Evolutionary conservation across 2,329 filamentous ascomycete species (phyloP).

Genomic region (Cladosporium colombiae): DNA sequence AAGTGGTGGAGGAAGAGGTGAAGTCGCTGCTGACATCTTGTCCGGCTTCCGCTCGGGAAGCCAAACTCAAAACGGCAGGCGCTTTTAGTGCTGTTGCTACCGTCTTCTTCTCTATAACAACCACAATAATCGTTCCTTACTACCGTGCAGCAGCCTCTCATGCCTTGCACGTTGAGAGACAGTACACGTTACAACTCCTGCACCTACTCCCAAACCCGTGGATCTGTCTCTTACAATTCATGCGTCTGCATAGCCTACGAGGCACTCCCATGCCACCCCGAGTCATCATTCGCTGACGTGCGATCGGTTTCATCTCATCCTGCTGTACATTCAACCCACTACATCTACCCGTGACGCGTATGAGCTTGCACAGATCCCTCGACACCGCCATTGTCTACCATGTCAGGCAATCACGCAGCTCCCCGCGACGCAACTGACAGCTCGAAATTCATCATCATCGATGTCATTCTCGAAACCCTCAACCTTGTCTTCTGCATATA

Average conservation of each 20-base stretch:
- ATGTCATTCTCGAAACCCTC: background rate
- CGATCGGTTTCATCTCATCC: slow-evolving; percentile 8
- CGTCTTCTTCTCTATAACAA: background rate
- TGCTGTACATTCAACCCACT: background rate
- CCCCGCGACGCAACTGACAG: background rate
- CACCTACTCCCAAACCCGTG: background rate
- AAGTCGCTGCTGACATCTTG: background rate
- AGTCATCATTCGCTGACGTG: slow-evolving; percentile 1
- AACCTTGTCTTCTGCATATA: background rate
- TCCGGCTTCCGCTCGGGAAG: background rate
- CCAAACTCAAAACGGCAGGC: background rate
- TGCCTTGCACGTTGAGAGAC: background rate
- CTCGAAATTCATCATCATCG: background rate
- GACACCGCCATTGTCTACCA: background rate
- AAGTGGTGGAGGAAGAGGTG: background rate
- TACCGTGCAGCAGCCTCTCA: background rate
- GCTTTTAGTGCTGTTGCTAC: background rate
- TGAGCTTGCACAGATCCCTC: background rate
- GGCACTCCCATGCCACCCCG: background rate
- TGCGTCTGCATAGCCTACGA: background rate
- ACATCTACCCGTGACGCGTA: background rate
- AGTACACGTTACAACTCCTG: background rate
- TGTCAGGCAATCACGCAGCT: background rate
- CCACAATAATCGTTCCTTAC: background rate
- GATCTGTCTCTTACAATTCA: background rate